Evolutionary conservation across 2,329 filamentous ascomycete species (phyloP).

Genomic region (Knufia fluminis): DNA sequence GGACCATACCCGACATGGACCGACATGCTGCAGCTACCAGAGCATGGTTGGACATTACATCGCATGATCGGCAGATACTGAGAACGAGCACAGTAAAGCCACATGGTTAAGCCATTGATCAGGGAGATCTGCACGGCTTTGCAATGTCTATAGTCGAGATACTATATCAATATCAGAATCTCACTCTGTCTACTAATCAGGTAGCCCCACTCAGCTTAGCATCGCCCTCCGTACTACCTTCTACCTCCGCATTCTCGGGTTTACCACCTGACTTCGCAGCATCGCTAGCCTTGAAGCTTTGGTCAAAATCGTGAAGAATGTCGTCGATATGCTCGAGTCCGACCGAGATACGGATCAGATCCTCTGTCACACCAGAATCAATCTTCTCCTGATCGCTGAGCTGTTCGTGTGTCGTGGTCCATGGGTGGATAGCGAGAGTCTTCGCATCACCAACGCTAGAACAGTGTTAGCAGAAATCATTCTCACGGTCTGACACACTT

Average conservation of each 20-base stretch:
- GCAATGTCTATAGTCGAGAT: neutral
- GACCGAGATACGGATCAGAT: conserved; percentile 83
- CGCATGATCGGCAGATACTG: too few relatives aligned
- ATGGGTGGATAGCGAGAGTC: conserved; percentile 81
- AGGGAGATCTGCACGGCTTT: too few relatives aligned
- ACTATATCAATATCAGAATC: neutral
- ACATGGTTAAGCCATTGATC: too few relatives aligned
- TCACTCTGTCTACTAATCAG: conserved; percentile 1
- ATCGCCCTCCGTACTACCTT: conserved; percentile 17
- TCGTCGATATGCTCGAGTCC: conserved; percentile 91
- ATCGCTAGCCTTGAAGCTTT: conserved; percentile 58
- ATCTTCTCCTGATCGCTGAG: conserved; percentile 67
- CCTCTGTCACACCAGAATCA: conserved; percentile 67
- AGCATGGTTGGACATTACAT: too few relatives aligned
- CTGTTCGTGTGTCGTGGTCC: conserved; percentile 85
- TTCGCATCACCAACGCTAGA: conserved; percentile 72
- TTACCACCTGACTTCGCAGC: conserved; percentile 15
- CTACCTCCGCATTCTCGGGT: conserved; percentile 8
- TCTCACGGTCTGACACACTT: conserved; percentile 33
- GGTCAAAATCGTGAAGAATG: conserved; percentile 83
- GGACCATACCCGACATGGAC: too few relatives aligned
- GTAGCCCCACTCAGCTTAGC: conserved; percentile 23
- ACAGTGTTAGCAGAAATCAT: conserved; percentile 9
- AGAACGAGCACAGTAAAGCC: too few relatives aligned
- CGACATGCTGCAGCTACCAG: too few relatives aligned